A percentile compares a stretch with the other conserved stretches of the same genome.
phyloP scores from a whole-genome alignment of 371 early-diverging fungal species.

The Basidiobolus meristosporus region DNA sequence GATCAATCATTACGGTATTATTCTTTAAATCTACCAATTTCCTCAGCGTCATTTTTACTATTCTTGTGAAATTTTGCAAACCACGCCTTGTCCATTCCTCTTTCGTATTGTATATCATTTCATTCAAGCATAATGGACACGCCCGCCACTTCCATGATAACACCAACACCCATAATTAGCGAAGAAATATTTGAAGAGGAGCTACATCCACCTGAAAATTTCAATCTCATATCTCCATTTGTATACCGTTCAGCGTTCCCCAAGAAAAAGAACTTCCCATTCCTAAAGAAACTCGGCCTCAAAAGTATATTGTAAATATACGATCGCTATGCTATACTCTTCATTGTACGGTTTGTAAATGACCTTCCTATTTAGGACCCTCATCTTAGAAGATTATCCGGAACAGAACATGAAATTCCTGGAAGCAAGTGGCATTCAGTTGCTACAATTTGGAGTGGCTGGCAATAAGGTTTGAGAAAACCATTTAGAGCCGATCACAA shows the following conservation, averaged over 20 bases:
- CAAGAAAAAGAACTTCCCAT: conserved; percentile 73
- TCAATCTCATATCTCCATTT: conserved; percentile 77
- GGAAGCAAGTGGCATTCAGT: conserved; percentile 57
- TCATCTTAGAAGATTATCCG: conserved; percentile 89
- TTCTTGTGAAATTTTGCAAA: too few relatives aligned
- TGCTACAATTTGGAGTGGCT: conserved; percentile 89
- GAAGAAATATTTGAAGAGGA: conserved; percentile 21
- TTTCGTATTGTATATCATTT: too few relatives aligned
- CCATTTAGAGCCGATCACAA: not conserved
- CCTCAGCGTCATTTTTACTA: too few relatives aligned
- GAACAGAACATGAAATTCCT: conserved; percentile 78
- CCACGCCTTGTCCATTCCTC: too few relatives aligned
- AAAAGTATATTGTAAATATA: conserved; percentile 60
- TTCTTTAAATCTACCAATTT: too few relatives aligned
- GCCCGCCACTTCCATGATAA: too few relatives aligned
- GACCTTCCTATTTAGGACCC: conserved; percentile 24
- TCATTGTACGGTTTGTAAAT: not conserved
- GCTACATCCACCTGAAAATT: conserved; percentile 76
- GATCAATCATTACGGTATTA: too few relatives aligned
- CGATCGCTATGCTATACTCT: not conserved
- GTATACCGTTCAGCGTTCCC: conserved; percentile 82
- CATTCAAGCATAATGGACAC: too few relatives aligned
- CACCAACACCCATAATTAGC: not conserved
- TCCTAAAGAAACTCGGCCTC: conserved; percentile 72
- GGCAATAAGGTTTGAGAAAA: conserved; percentile 63